phyloP scores from a whole-genome alignment of 2,329 filamentous ascomycete species.

The Cordyceps tenuipes region DNA sequence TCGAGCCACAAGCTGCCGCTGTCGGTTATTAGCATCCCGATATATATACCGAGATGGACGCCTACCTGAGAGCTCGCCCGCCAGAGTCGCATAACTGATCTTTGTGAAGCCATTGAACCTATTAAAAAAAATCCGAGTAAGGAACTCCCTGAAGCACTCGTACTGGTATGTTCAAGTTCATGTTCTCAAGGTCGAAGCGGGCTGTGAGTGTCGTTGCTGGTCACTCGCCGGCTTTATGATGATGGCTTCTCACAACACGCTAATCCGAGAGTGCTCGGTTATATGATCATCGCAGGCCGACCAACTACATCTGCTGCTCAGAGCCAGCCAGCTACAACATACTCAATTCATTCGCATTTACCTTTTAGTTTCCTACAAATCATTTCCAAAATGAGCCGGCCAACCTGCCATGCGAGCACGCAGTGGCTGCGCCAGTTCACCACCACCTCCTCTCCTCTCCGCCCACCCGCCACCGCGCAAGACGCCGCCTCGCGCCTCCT shows the following conservation, averaged over 20 bases:
- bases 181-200: neutral
- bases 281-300: neutral
- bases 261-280: neutral
- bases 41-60: neutral
- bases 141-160: neutral
- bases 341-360: neutral
- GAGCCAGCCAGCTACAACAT: neutral
- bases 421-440: neutral
- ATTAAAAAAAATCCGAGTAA: neutral
- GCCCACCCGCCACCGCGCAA: neutral
- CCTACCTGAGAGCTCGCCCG: slow-evolving; percentile 2
- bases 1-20: neutral
- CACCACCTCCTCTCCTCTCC: neutral
- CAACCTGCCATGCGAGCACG: neutral
- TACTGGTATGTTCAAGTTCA: neutral
- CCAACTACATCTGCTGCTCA: neutral
- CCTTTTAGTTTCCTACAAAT: neutral
- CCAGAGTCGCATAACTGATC: slow-evolving; percentile 3
- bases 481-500: slow-evolving; percentile 26
- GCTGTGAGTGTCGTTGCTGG: neutral
- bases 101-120: neutral
- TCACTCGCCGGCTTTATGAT: slow-evolving; percentile 8
- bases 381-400: neutral
- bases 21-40: neutral
- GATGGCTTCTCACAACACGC: neutral